Conservation (phyloP, 352 stramenopile genomes). For the Elongisporangium anandrum region DNA sequence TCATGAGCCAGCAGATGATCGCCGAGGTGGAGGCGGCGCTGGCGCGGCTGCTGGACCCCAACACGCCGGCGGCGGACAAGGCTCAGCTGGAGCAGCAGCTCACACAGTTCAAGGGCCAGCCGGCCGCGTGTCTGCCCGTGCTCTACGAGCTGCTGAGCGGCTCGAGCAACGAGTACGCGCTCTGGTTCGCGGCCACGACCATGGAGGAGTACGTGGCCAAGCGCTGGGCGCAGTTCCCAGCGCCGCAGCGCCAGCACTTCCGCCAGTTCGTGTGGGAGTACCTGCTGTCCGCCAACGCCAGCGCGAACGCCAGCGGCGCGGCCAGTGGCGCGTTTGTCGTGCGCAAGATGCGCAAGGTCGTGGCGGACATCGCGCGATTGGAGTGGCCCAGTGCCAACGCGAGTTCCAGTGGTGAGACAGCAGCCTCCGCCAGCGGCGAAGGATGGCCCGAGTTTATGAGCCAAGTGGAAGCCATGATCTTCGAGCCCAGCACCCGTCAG, state of each 20-base stretch:
- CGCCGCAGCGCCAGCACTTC: conserved; percentile 34
- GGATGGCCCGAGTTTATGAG: conserved; percentile 61
- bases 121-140: conserved; percentile 52
- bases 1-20: conserved; percentile 24
- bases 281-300: conserved; percentile 18
- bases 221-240: conserved; percentile 42
- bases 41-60: conserved; percentile 47
- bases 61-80: conserved; percentile 42
- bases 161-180: conserved; percentile 66
- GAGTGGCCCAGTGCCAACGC: conserved; percentile 26
- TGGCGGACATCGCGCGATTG: conserved; percentile 61
- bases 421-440: background rate
- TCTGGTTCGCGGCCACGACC: conserved; percentile 72
- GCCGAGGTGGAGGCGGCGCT: conserved; percentile 60
- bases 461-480: conserved; percentile 53
- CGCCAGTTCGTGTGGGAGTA: conserved; percentile 70
- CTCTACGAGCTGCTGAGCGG: conserved; percentile 54
- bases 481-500: conserved; percentile 31
- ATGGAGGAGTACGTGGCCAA: conserved; percentile 73
- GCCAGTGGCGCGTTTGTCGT: conserved; percentile 48
- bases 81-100: conserved; percentile 56
- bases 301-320: conserved; percentile 1
- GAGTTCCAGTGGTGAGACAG: conserved; percentile 3
- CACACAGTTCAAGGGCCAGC: conserved; percentile 48
- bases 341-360: conserved; percentile 66